phyloP scores from a whole-genome alignment of 2,329 filamentous ascomycete species.

The Fusarium nodosum region DNA sequence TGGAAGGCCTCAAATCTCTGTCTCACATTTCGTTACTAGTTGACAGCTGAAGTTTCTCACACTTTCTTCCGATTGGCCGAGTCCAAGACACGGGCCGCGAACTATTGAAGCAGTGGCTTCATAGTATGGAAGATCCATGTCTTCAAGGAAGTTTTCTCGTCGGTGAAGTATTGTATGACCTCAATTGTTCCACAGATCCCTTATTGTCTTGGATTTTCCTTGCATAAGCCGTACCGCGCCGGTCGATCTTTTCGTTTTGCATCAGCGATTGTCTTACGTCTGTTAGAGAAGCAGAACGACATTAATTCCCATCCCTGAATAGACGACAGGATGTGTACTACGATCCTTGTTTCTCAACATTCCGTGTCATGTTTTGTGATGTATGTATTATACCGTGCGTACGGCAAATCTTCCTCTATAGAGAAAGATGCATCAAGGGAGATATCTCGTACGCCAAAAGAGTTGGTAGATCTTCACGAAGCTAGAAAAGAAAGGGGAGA shows the following conservation, averaged over 20 bases:
- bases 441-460: background rate
- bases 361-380: background rate
- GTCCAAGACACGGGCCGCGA: slow-evolving; percentile 26
- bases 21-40: background rate
- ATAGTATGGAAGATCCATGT: slow-evolving; percentile 3
- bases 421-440: rapidly evolving
- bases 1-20: background rate
- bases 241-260: background rate
- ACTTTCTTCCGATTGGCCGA: background rate
- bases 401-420: background rate
- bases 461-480: background rate
- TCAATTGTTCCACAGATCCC: slow-evolving; percentile 8
- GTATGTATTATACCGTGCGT: background rate
- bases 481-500: too few species aligned
- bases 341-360: background rate
- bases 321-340: rapidly evolving
- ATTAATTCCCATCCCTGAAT: background rate
- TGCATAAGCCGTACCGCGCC: background rate
- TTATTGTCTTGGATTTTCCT: background rate
- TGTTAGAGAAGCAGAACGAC: background rate
- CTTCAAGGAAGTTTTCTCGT: background rate
- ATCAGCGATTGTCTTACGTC: background rate
- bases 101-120: background rate
- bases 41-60: background rate
- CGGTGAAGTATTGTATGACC: background rate